Evolutionary conservation across 345 rosid species (phyloP), one percentile per base, ranked within the genome.

Genomic region (Raphanus sativus): DNA sequence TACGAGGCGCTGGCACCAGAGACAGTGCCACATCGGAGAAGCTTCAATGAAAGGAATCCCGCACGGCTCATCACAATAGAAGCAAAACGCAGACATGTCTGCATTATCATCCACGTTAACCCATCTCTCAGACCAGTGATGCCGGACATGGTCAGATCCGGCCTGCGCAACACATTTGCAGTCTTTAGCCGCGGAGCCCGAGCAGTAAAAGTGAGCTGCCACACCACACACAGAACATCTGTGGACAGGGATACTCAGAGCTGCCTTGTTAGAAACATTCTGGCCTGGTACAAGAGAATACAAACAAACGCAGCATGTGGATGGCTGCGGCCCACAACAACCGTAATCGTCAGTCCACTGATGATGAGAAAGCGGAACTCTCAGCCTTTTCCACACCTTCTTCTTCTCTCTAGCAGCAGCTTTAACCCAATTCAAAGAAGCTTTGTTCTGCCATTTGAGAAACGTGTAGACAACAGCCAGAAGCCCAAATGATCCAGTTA

Each of bases 71-170:
- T 88, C 92, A 34, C 92, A 88, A 16, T 84, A 86, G 67, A 78
- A 88, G 78, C 92, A 88, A 71, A 86, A 88, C 4, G 90, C 84
- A 75, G 88, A 85, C 82, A 77, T 84, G 60, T 88, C 92, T 3
- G 82, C 78, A 61, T 81, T 83, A 16, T 88, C 90, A 36, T 88
- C 89, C 81, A 84, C 78, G 67, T 85, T 84, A 80, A 84, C 86
- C 92, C 92, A 88, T 74, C 88, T 80, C 76, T 88, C 92, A 0
- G 90, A 84, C 92, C 92, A 88, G 76, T 88, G 92, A 73, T 88
- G 92, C n/a, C 77, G 81, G 45, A 88, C 86, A 71, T 80, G 84
- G 74, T 77, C 83, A 73, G 78, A 83, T 42, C 86, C 88, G 5
- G 86, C 83, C 79, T 88, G 92, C 5, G 89, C 89, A 61, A 85